Evolutionary conservation across 2,329 filamentous ascomycete species (phyloP), one percentile per base, ranked within the genome.

Genomic region (Epichloe glyceriae): DNA sequence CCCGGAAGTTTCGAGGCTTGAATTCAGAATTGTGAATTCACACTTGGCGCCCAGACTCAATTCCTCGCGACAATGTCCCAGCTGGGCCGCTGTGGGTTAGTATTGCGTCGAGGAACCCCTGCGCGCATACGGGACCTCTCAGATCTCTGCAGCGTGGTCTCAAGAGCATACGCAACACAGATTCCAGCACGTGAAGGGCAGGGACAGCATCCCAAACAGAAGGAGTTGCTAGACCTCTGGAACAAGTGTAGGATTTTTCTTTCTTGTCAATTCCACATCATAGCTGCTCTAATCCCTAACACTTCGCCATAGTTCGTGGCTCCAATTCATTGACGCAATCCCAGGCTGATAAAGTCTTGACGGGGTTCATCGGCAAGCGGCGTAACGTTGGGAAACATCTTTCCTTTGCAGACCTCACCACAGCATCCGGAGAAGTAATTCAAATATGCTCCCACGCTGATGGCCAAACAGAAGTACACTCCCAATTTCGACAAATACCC

Each of bases 281-380:
- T 26, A n/a, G 11, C 4, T 46, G 15, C 17, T 10, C 10, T 19
- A 2, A 4, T 20, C 3, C 5, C 11, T 39, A 10, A 15, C 2
- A 0, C 48, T 34, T 46, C 41, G 8, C 47, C 47, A 20, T 39
- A 69, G 67, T 63, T 53, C 59, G 59, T 42, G 60, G 57, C 35
- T 51, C 54, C 19, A 55, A 61, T 34, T 52, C 59, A 1, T 57
- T 58, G 2, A 37, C 57, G 8, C 56, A 60, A 3, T 39, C 51
- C 2, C 52, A 54, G 10, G 47, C 39, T 5, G 52, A 61, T 0
- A 55, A 57, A 2, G 49, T 53, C 48, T 58, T 55, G 12, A 56
- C 64, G 5, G 90, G 90, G 19, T 93, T 90, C 58, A 66, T 95
- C 0, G 80, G 81, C 26, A 80, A 79, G 53, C 75, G 81, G 33